Conservation (phyloP, 176 grass and related monocot species). For the Cenchrus purpureus region DNA sequence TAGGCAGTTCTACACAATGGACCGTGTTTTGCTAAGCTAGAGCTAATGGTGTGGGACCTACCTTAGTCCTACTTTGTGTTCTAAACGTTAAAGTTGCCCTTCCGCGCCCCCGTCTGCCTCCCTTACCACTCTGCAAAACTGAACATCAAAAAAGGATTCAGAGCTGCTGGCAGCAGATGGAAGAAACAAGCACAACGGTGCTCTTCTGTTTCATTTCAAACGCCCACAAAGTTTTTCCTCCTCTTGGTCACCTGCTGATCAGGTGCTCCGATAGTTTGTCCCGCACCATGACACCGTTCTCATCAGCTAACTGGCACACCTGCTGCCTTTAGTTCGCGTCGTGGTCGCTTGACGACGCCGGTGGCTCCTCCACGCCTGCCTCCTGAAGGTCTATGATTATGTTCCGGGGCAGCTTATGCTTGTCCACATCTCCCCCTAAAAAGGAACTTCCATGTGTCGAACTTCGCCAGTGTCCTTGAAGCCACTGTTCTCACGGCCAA, state of each 20-base stretch:
- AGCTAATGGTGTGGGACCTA: too few species aligned
- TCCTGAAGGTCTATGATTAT: constrained; percentile 74
- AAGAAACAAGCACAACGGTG: constrained; percentile 21
- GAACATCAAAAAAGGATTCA: constrained; percentile 38
- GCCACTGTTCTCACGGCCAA: constrained; percentile 48
- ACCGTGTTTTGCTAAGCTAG: too few species aligned
- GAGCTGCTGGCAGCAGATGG: constrained; percentile 37
- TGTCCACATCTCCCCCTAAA: constrained; percentile 96
- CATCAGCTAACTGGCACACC: constrained; percentile 60
- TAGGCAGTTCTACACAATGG: too few species aligned
- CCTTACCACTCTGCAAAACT: constrained; percentile 43
- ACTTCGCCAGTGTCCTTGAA: constrained; percentile 59
- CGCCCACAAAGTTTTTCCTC: not conserved
- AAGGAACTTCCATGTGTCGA: constrained; percentile 88
- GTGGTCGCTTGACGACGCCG: constrained; percentile 40
- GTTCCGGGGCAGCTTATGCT: constrained; percentile 87
- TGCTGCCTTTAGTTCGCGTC: constrained; percentile 74
- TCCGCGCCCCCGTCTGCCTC: not conserved
- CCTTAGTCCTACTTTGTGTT: too few species aligned
- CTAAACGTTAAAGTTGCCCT: too few species aligned
- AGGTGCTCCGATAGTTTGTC: constrained; percentile 64
- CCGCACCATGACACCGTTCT: constrained; percentile 59
- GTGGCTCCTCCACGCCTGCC: constrained; percentile 36
- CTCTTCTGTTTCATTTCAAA: not conserved
- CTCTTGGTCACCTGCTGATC: constrained; percentile 23